Evolutionary conservation across 2,329 filamentous ascomycete genomes (phyloP), one percentile per base, ranked within the genome.

Genomic region (Aspergillus awamori): DNA sequence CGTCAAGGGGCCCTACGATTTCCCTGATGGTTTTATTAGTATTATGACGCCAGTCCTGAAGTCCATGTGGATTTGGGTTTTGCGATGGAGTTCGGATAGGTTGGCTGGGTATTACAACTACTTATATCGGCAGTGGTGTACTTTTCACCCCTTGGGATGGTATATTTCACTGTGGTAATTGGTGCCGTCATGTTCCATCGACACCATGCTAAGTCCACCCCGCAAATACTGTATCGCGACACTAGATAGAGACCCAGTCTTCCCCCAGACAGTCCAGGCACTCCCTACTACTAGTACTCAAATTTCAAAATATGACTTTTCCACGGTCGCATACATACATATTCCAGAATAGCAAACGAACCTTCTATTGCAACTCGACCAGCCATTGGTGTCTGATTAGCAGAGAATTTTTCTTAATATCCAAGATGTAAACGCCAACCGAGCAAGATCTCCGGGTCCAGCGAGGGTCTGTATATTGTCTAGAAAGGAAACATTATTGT

Each of bases 141-240:
- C 4, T 49, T 15, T 4, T 17, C 5, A 15, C 11, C 11, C 33
- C 11, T 24, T 24, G 10, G 41, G 15, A n/a, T 49, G 13, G 7
- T 30, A 22, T 1, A 22, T n/a, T 17, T 11, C 7, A 28, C 5
- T 30, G 41, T 28, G 13, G 8, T 15, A 10, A 30, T 17, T 15
- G 15, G 8, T 30, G 15, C n/a, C 47, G 20, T 8, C 26, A 33
- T n/a, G 47, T 33, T 51, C 47, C 47, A 17, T 30, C 26, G 8
- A 51, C 47, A 51, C n/a, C 41, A 20, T 30, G 26, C 51, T 53
- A 28, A 56, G 33, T 36, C 33, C 33, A 47, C 53, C 53, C 53
- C 53, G 53, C 53, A 56, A 36, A 56, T 47, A 56, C 28, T n/a
- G n/a, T 33, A 53, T 53, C 51, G 51, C 51, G 51, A 53, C 24